These are phyloP conservation scores for Triticum timopheevii DNA, from an alignment of 176 grass and related monocot species.

Conservation along the genomic window DNA sequence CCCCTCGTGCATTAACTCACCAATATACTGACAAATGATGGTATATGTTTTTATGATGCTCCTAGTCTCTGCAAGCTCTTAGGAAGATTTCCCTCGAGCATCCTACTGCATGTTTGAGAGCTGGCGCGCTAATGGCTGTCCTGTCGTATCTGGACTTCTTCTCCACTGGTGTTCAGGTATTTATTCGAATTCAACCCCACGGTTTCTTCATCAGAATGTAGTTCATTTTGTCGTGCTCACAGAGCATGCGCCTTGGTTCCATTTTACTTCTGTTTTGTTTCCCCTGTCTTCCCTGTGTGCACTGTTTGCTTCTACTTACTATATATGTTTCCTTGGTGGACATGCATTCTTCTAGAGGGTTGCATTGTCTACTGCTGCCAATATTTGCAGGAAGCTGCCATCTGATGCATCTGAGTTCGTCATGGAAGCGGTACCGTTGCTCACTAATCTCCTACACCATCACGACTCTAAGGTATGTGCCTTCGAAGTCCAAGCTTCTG, in stretches of 20 bases:
- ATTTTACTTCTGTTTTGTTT: not conserved
- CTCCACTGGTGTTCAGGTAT: slow-evolving; percentile 82
- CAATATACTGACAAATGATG: not conserved
- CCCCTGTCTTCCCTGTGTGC: not conserved
- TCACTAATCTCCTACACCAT: slow-evolving; percentile 86
- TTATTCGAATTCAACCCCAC: not conserved
- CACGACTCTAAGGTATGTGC: slow-evolving; percentile 68
- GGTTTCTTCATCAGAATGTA: not conserved
- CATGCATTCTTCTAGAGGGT: slow-evolving; percentile 55
- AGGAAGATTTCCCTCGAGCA: slow-evolving; percentile 93
- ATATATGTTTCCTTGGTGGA: slow-evolving; percentile 7
- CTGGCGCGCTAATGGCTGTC: slow-evolving; percentile 83
- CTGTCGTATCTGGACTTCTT: slow-evolving; percentile 89
- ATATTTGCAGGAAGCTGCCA: slow-evolving; percentile 91
- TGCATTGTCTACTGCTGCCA: slow-evolving; percentile 84
- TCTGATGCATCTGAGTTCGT: slow-evolving; percentile 91
- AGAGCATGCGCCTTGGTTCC: not conserved
- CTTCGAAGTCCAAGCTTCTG: not conserved
- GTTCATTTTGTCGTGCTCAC: not conserved
- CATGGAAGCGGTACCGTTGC: slow-evolving; percentile 77
- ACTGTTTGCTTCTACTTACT: slow-evolving; percentile 15
- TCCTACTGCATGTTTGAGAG: slow-evolving; percentile 73
- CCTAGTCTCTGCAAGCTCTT: slow-evolving; percentile 84
- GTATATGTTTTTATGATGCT: not conserved
- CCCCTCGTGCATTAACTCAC: not conserved